A percentile compares a stretch with the other conserved stretches of the same genome.
phyloP scores from a whole-genome alignment of 768 basidiomycete species.

The Lentinus tigrinus region DNA sequence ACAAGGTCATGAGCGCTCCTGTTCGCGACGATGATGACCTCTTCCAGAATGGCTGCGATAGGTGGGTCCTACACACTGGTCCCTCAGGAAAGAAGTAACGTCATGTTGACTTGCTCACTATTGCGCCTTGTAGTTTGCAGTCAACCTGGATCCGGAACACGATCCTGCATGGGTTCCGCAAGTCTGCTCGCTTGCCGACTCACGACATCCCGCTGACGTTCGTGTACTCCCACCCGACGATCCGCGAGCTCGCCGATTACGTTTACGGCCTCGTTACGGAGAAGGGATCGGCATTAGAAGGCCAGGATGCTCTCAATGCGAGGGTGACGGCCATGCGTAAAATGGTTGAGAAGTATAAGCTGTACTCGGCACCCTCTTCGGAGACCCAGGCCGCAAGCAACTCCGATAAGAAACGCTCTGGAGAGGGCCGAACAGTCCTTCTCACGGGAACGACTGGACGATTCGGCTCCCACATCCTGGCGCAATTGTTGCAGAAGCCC shows the following conservation, averaged over 20 bases:
- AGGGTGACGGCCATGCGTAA: conserved; percentile 27
- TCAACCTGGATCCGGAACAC: conserved; percentile 35
- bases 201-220: conserved; percentile 28
- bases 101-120: too few species aligned
- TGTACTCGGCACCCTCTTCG: not conserved
- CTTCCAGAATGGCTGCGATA: conserved; percentile 43
- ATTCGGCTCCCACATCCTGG: conserved; percentile 28
- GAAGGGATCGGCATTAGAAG: not conserved
- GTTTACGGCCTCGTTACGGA: conserved; percentile 8
- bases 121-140: too few species aligned
- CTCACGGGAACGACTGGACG: conserved; percentile 36
- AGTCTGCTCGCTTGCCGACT: conserved; percentile 14
- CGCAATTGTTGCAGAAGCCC: conserved; percentile 18
- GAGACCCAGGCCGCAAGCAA: not conserved
- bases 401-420: not conserved
- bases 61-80: too few species aligned
- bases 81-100: too few species aligned
- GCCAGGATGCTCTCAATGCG: not conserved
- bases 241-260: conserved; percentile 28
- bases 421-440: conserved; percentile 22
- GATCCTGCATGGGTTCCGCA: conserved; percentile 27
- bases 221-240: conserved; percentile 41
- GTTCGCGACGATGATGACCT: conserved; percentile 37
- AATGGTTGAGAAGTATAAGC: conserved; percentile 42
- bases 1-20: conserved; percentile 31